Conservation (phyloP, 1,284 basidiomycete genomes). For the Tilletiaria anomala region DNA sequence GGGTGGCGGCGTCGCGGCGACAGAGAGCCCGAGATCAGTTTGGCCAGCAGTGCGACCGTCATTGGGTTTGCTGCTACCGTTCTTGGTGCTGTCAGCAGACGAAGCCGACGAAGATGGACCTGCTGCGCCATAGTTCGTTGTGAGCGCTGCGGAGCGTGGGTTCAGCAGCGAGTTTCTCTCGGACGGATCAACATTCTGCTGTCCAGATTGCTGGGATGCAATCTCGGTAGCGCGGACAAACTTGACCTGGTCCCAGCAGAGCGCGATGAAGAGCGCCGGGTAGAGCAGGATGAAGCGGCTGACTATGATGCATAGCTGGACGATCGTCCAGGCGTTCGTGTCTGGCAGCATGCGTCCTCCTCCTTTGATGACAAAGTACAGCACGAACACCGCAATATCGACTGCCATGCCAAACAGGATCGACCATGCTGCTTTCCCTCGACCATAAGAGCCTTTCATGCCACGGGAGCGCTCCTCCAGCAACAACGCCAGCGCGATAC, state of each 20-base stretch:
- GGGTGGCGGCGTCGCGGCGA: constrained; percentile 20
- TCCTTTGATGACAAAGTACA: constrained; percentile 13
- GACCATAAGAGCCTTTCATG: constrained; percentile 19
- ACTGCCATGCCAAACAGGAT: constrained; percentile 6
- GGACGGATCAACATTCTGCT: not conserved
- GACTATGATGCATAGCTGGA: constrained; percentile 20
- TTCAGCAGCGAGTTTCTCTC: not conserved
- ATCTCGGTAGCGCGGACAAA: constrained; percentile 18
- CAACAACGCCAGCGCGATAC: constrained; percentile 16
- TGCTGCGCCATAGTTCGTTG: constrained; percentile 1
- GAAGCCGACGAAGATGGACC: not conserved
- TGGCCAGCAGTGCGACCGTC: constrained; percentile 11
- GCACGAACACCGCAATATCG: constrained; percentile 15
- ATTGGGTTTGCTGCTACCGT: not conserved
- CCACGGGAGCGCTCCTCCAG: constrained; percentile 18
- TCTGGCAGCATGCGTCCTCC: constrained; percentile 4
- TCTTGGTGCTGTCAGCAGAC: constrained; percentile 2
- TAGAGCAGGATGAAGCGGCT: constrained; percentile 22
- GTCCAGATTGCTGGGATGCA: not conserved
- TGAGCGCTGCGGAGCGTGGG: not conserved
- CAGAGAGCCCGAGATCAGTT: constrained; percentile 28
- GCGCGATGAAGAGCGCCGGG: constrained; percentile 17
- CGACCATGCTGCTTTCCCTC: constrained; percentile 18
- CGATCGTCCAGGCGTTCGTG: constrained; percentile 17
- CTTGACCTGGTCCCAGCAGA: constrained; percentile 15